phyloP scores from a whole-genome alignment of 1,139 yeast species.

The Taphrina confusa region DNA sequence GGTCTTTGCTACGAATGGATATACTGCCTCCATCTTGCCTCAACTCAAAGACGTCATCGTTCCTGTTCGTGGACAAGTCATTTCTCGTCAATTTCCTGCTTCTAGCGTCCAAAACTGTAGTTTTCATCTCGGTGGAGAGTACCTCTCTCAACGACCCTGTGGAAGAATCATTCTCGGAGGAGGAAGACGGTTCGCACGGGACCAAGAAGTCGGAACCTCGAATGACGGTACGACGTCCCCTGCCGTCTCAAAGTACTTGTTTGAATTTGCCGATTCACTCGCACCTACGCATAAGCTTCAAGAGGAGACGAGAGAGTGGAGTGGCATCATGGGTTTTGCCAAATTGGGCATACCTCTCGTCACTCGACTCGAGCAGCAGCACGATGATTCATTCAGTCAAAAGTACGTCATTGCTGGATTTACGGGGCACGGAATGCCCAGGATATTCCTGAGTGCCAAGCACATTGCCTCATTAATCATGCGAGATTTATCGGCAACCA shows the following conservation, averaged over 20 bases:
- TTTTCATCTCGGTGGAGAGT: conserved; percentile 14
- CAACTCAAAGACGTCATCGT: conserved; percentile 4
- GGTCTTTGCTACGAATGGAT: conserved; percentile 20
- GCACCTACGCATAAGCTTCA: too few species aligned
- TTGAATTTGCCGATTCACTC: not conserved
- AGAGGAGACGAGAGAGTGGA: conserved; percentile 9
- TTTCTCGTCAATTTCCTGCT: not conserved
- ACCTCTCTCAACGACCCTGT: conserved; percentile 11
- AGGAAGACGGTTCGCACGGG: not conserved
- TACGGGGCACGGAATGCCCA: conserved; percentile 27
- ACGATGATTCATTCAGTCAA: not conserved
- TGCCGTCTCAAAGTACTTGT: not conserved
- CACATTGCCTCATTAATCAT: not conserved
- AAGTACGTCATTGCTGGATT: conserved; percentile 5
- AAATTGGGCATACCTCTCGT: conserved; percentile 17
- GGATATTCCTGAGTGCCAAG: conserved; percentile 12
- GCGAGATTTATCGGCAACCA: not conserved
- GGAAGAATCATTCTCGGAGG: conserved; percentile 8
- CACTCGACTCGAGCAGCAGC: not conserved
- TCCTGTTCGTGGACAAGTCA: conserved; percentile 26
- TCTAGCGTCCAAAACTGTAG: conserved; percentile 2
- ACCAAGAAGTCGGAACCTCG: conserved; percentile 1
- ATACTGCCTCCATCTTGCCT: conserved; percentile 14
- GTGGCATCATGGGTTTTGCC: conserved; percentile 25
- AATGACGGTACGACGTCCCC: conserved; percentile 3